These are phyloP conservation scores for Scortechinia acanthostroma DNA, from an alignment of 2,329 filamentous ascomycete species.

Conservation along the genomic window DNA sequence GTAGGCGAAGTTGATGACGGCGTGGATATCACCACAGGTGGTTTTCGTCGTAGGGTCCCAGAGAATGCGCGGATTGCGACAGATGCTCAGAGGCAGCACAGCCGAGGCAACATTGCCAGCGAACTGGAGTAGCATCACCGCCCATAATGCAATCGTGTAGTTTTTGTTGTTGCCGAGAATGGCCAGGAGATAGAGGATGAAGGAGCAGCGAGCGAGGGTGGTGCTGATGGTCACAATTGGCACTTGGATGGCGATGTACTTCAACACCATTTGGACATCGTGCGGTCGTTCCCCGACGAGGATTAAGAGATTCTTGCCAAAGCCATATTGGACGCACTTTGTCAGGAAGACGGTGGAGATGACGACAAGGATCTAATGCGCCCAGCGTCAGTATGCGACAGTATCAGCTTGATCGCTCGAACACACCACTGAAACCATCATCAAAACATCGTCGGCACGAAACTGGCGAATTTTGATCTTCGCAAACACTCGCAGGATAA, in stretches of 20 bases:
- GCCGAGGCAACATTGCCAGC: not conserved
- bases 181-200: not conserved
- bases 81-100: not conserved
- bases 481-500: not conserved
- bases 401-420: not conserved
- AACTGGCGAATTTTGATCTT: not conserved
- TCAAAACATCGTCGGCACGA: not conserved
- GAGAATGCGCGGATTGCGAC: not conserved
- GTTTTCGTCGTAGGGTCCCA: not conserved
- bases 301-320: not conserved
- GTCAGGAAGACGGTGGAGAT: not conserved
- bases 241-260: not conserved
- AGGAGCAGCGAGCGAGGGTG: not conserved
- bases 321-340: not conserved
- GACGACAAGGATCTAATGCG: not conserved
- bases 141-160: not conserved
- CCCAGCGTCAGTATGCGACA: not conserved
- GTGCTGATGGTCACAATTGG: not conserved
- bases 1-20: not conserved
- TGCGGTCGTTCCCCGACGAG: no score
- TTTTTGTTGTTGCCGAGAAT: not conserved
- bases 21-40: not conserved
- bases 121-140: not conserved
- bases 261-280: not conserved
- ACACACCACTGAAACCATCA: not conserved